Evolutionary conservation across 2,329 filamentous ascomycete genomes (phyloP).

Genomic region (Stachybotrys chlorohalonatus): DNA sequence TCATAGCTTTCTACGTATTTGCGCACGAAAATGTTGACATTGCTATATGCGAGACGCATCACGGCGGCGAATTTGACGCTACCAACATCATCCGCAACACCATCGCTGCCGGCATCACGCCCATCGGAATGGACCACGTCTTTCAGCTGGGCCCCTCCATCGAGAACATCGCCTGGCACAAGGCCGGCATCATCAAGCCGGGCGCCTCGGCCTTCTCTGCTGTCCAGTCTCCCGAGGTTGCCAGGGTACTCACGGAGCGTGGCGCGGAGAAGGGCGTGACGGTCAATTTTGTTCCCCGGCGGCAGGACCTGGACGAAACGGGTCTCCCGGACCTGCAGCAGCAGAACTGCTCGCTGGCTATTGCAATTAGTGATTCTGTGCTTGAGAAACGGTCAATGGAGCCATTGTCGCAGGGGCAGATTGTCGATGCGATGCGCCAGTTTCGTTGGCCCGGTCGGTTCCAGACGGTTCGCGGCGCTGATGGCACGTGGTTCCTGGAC

Average conservation of each 20-base stretch:
- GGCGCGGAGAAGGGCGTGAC: constrained; percentile 22
- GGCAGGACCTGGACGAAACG: constrained; percentile 4
- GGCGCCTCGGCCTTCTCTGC: constrained; percentile 28
- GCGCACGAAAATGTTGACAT: constrained; percentile 16
- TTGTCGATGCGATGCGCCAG: constrained; percentile 12
- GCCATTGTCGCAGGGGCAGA: constrained; percentile 11
- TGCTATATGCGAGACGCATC: constrained; percentile 34
- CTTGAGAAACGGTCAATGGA: constrained; percentile 11
- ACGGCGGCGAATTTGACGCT: constrained; percentile 37
- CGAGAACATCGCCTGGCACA: constrained; percentile 41
- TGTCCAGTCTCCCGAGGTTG: constrained; percentile 16
- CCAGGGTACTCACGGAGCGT: constrained; percentile 21
- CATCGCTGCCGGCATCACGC: constrained; percentile 32
- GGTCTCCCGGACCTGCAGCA: constrained; percentile 17
- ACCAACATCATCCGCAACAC: constrained; percentile 37
- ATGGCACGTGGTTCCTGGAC: constrained; percentile 27
- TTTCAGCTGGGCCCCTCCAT: constrained; percentile 31
- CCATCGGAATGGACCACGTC: constrained; percentile 38
- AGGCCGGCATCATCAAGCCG: constrained; percentile 38
- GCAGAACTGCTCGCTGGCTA: constrained; percentile 21
- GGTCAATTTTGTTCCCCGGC: constrained; percentile 15
- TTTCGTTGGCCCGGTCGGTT: constrained; percentile 24
- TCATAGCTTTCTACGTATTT: constrained; percentile 2
- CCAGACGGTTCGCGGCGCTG: constrained; percentile 14
- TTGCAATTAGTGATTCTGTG: constrained; percentile 13